phyloP scores from a whole-genome alignment of 2,329 filamentous ascomycete species.

The Fusarium coffeatum region DNA sequence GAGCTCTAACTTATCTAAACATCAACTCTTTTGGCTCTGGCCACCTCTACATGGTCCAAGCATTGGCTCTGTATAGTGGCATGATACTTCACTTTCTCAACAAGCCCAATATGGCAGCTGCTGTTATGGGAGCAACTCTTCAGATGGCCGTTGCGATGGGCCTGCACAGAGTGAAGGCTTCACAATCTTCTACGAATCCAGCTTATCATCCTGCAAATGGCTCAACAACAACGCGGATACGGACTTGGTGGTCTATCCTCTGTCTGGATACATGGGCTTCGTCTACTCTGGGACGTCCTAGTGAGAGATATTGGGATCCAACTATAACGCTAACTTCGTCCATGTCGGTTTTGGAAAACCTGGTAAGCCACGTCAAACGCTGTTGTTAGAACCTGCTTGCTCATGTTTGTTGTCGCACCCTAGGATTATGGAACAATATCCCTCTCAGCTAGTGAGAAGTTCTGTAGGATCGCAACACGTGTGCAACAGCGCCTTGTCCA shows the following conservation, averaged over 20 bases:
- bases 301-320: conserved; percentile 73
- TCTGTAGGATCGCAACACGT: conserved; percentile 81
- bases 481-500: conserved; percentile 81
- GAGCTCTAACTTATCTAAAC: conserved; percentile 73
- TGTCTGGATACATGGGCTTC: conserved; percentile 80
- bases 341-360: not conserved
- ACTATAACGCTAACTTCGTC: conserved; percentile 69
- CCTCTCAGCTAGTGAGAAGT: conserved; percentile 77
- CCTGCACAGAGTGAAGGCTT: conserved; percentile 68
- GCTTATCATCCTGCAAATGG: conserved; percentile 58
- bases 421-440: conserved; percentile 61
- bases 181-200: conserved; percentile 3
- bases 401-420: not conserved
- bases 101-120: conserved; percentile 79
- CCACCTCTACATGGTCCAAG: conserved; percentile 74
- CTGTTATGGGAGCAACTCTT: conserved; percentile 76
- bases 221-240: conserved; percentile 30
- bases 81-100: conserved; percentile 83
- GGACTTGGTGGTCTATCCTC: conserved; percentile 81
- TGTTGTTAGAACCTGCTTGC: not conserved
- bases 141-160: conserved; percentile 79
- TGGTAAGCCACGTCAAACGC: not conserved
- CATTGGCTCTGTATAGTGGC: conserved; percentile 76
- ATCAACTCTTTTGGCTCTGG: conserved; percentile 73
- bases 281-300: conserved; percentile 76